Evolutionary conservation across 208 protist species (phyloP), one percentile per base, ranked within the genome.

Genomic region (Acanthamoeba triangularis): DNA sequence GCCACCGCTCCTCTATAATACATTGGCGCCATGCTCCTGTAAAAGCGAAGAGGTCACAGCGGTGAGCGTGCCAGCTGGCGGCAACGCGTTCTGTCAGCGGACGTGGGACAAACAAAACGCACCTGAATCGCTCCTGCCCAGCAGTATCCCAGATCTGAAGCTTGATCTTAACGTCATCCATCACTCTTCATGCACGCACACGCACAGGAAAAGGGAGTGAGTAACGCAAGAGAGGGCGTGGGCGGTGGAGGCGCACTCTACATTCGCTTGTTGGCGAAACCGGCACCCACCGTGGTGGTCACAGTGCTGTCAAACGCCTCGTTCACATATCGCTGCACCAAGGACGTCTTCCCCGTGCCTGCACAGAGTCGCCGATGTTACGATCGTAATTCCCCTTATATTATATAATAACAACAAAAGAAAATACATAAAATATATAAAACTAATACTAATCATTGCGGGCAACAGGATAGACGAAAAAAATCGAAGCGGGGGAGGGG

Each of bases 1-100:
- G 97, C 96, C 20, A 90, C 94, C 33, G 97, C 96, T 49, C 95
- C 96, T 65, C 95, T 95, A 95, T 97, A 97, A 80, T 97, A 97
- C 90, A 97, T 97, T 14, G 97, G 97, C 33, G 97, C 95, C 69
- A 97, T 94, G 61, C 87, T 93, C 59, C 87, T 93, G 18, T n/a
- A 18, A n/a, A 90, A 11, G 82, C 37, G 69, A 18, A 13, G 23
- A n/a, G 6, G 5, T 30, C 23, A 30, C 30, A n/a, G n/a, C n/a
- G n/a, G n/a, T n/a, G n/a, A 23, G 52, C 1, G 52, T n/a, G 52
- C 23, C 14, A 23, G 52, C 13, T 23, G 13, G 20, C 52, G 23
- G 41, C 47, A 61, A 56, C 30, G 8, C 10, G 7, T 8, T 56
- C 25, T 16, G 30, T 8, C 25, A 52, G 35, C 11, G 1, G 25